Conservation (phyloP, 1,139 yeast genomes). For the Scheffersomyces illinoinensis region DNA sequence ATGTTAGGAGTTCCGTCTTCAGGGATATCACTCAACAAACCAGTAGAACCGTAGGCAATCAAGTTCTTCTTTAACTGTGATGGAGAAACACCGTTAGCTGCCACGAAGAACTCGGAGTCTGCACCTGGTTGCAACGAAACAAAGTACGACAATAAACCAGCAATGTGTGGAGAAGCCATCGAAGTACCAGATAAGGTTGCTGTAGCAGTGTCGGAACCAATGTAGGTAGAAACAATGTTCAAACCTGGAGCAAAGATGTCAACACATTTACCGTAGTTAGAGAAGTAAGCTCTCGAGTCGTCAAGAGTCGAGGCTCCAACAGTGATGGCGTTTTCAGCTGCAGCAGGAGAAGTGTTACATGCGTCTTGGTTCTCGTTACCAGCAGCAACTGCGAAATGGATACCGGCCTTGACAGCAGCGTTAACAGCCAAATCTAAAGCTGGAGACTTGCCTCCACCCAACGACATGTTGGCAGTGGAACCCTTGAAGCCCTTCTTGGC, state of each 20-base stretch:
- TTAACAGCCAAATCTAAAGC: conserved; percentile 80
- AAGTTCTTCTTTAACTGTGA: conserved; percentile 86
- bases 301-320: conserved; percentile 82
- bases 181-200: conserved; percentile 97
- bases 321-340: conserved; percentile 72
- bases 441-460: conserved; percentile 86
- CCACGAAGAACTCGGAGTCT: conserved; percentile 66
- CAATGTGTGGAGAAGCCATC: conserved; percentile 98
- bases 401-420: conserved; percentile 79
- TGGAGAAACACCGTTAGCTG: conserved; percentile 69
- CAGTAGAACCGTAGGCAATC: conserved; percentile 75
- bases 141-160: conserved; percentile 87
- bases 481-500: conserved; percentile 72
- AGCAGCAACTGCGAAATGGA: conserved; percentile 86
- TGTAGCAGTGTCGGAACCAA: conserved; percentile 80
- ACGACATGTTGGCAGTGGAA: conserved; percentile 86
- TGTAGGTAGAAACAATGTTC: conserved; percentile 79
- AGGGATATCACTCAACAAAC: conserved; percentile 69
- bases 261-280: conserved; percentile 83
- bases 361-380: conserved; percentile 88
- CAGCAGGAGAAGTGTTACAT: conserved; percentile 80
- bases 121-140: conserved; percentile 87
- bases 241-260: conserved; percentile 86
- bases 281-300: conserved; percentile 76
- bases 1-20: conserved; percentile 78